Conservation (phyloP, 2,329 filamentous ascomycete species). For the Ploettnerulaceae sp. region DNA sequence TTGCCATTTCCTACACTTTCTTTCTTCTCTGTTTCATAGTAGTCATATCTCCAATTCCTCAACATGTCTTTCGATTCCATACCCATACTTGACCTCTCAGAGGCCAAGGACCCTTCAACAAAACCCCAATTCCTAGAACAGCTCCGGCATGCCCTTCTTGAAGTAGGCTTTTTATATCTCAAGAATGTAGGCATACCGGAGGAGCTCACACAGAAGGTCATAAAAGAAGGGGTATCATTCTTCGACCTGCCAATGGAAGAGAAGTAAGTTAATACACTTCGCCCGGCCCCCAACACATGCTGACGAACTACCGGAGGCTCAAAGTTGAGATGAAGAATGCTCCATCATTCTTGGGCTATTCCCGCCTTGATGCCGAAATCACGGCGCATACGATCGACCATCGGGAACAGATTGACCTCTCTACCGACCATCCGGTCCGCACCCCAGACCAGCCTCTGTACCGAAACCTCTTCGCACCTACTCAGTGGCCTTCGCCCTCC, state of each 20-base stretch:
- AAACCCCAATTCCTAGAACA: slow-evolving; percentile 69
- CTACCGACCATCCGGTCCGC: slow-evolving; percentile 68
- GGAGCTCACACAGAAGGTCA: slow-evolving; percentile 59
- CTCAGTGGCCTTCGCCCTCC: slow-evolving; percentile 68
- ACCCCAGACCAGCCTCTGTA: slow-evolving; percentile 59
- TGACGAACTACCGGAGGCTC: slow-evolving; percentile 40
- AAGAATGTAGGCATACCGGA: slow-evolving; percentile 71
- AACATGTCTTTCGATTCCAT: slow-evolving; percentile 59
- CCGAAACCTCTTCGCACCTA: slow-evolving; percentile 70
- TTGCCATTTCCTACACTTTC: background rate
- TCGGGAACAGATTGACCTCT: slow-evolving; percentile 82
- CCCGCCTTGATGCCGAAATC: slow-evolving; percentile 59
- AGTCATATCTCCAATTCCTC: background rate
- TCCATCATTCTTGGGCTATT: slow-evolving; percentile 67
- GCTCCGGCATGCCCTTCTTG: slow-evolving; percentile 70
- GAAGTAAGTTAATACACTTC: slow-evolving; percentile 48
- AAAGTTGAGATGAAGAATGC: slow-evolving; percentile 71
- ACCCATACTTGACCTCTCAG: slow-evolving; percentile 71
- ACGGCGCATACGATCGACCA: slow-evolving; percentile 74
- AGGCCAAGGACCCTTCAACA: slow-evolving; percentile 56
- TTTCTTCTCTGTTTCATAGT: background rate
- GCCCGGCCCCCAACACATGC: background rate
- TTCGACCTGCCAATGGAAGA: slow-evolving; percentile 73
- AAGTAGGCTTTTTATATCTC: slow-evolving; percentile 86
- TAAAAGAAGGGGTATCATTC: slow-evolving; percentile 64